Conservation (phyloP, 352 stramenopile genomes). For the Phytopythium mirpurense region DNA sequence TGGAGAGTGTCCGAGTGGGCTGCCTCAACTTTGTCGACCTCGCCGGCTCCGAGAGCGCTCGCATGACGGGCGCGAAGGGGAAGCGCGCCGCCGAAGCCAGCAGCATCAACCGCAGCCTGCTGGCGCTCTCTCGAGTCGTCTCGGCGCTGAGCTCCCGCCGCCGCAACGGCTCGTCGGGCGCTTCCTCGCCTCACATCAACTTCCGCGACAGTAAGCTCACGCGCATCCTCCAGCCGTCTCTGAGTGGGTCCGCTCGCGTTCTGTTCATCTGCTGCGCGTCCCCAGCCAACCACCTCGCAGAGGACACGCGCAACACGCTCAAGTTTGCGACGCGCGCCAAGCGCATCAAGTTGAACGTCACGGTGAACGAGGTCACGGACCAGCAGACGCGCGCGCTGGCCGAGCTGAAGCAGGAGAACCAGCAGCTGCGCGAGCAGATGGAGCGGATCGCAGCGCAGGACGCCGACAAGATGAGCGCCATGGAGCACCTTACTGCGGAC, state of each 20-base stretch:
- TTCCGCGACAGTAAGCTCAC: slow-evolving; percentile 94
- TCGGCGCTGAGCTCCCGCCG: slow-evolving; percentile 89
- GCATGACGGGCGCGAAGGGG: slow-evolving; percentile 57
- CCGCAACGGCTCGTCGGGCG: slow-evolving; percentile 32
- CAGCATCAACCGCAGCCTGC: slow-evolving; percentile 70
- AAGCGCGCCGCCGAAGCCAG: slow-evolving; percentile 44
- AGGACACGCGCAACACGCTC: slow-evolving; percentile 88
- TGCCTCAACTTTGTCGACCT: slow-evolving; percentile 91
- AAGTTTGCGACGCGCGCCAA: slow-evolving; percentile 90
- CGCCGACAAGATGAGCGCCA: slow-evolving; percentile 29
- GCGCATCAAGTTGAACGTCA: slow-evolving; percentile 58
- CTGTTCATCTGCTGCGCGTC: slow-evolving; percentile 86
- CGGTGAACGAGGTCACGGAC: slow-evolving; percentile 38
- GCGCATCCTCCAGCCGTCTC: slow-evolving; percentile 85
- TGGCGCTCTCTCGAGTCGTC: slow-evolving; percentile 80
- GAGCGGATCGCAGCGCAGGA: slow-evolving; percentile 24
- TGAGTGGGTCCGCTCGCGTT: slow-evolving; percentile 77
- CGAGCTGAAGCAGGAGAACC: slow-evolving; percentile 38
- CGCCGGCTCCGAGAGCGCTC: slow-evolving; percentile 91
- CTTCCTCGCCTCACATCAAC: slow-evolving; percentile 67
- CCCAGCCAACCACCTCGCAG: slow-evolving; percentile 62
- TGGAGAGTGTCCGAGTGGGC: slow-evolving; percentile 24
- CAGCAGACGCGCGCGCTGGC: slow-evolving; percentile 25
- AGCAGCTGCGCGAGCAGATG: slow-evolving; percentile 30
- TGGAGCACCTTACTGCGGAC: slow-evolving; percentile 26